Percentiles rank a stretch among this genome's conserved stretches.
phyloP scores from a whole-genome alignment of 192 early-diverging fungal species.

The Coemansia sp. region DNA sequence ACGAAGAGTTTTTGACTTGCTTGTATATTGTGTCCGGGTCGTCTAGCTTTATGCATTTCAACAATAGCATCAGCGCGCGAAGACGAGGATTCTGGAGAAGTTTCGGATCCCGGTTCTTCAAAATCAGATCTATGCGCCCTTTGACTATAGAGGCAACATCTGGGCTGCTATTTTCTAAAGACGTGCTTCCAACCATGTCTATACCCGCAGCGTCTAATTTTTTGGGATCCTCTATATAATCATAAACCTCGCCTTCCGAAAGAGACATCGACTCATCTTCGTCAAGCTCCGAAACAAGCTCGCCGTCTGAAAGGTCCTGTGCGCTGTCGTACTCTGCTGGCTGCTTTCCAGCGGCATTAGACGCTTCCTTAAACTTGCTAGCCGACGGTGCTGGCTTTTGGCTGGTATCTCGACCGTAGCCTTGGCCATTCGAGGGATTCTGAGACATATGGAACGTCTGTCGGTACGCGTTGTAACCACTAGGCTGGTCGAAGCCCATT shows the following conservation, averaged over 20 bases:
- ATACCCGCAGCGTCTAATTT: background rate
- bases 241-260: conserved; percentile 26
- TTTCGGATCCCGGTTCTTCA: conserved; percentile 31
- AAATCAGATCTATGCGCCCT: conserved; percentile 23
- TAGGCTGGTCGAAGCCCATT: background rate
- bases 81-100: conserved; percentile 28
- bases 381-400: background rate
- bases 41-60: conserved; percentile 35
- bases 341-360: background rate
- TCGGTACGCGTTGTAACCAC: background rate
- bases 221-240: background rate
- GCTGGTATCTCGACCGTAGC: background rate
- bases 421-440: background rate
- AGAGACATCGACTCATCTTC: conserved; percentile 4
- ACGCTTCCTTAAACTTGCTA: background rate
- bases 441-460: background rate
- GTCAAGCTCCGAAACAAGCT: conserved; percentile 7
- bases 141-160: conserved; percentile 30
- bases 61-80: conserved; percentile 39
- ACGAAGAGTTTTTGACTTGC: conserved; percentile 10
- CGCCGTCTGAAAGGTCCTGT: conserved; percentile 30
- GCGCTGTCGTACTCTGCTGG: background rate
- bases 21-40: conserved; percentile 23
- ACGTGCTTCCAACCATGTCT: background rate
- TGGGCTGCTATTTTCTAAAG: background rate